Conservation (phyloP, 306 rosid species). For the Spatholobus suberectus region DNA sequence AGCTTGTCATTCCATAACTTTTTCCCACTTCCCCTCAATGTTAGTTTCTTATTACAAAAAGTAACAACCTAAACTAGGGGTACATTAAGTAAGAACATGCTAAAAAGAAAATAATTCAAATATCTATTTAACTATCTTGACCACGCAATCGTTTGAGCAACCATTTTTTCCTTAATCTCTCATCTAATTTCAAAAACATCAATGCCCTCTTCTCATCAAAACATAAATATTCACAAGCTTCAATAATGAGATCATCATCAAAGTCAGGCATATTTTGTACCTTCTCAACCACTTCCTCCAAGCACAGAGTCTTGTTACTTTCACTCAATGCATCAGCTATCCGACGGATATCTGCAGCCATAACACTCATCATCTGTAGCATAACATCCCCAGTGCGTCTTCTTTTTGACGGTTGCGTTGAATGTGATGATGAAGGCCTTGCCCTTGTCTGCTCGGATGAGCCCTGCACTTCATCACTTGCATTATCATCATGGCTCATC, state of each 20-base stretch:
- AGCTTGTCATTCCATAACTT: conserved; percentile 16
- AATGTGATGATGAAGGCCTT: conserved; percentile 57
- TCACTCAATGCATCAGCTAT: conserved; percentile 62
- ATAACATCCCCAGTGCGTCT: conserved; percentile 46
- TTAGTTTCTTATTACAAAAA: conserved; percentile 7
- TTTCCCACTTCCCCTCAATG: background rate
- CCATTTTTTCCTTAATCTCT: conserved; percentile 62
- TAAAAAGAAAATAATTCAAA: conserved; percentile 19
- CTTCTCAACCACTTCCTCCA: conserved; percentile 60
- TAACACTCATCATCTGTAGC: conserved; percentile 60
- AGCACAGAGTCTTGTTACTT: conserved; percentile 42
- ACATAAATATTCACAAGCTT: conserved; percentile 63
- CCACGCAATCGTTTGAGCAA: conserved; percentile 56
- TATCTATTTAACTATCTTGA: conserved; percentile 32
- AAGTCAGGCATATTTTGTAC: conserved; percentile 59
- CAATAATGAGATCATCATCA: conserved; percentile 65
- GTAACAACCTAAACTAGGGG: conserved; percentile 22
- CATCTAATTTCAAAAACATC: conserved; percentile 63
- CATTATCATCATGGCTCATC: conserved; percentile 40
- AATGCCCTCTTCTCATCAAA: conserved; percentile 56
- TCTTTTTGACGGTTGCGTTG: conserved; percentile 52
- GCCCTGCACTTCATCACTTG: conserved; percentile 52
- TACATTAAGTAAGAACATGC: conserved; percentile 4
- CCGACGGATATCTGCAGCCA: conserved; percentile 62
- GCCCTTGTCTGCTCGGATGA: conserved; percentile 61